Base-by-base conservation (phyloP, 176 grass and related monocot species). In the Cenchrus purpureus region DNA sequence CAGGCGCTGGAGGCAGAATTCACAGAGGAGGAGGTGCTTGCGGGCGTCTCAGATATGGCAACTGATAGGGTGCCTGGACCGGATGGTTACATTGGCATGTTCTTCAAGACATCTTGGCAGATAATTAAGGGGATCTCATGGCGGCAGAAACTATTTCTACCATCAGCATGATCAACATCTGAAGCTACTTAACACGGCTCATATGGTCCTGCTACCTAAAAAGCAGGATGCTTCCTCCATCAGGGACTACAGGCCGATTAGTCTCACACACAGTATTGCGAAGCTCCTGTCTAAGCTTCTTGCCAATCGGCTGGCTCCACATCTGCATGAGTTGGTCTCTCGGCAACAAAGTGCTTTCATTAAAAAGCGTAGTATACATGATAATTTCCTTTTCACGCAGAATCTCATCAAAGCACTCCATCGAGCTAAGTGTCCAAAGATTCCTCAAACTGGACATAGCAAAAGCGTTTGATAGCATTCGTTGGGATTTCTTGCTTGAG, bases 1-100 rank as follows among this genome's bases (percentile, higher is more conserved):
- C 7, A 10, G 0, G 34, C 32, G 3, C 4, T 44, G 2, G 37
- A 42, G 1, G 14, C 20, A 0, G 42, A 17, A 5, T 71, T 71
- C 42, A 22, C 44, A 6, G 70, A 29, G 5, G 43, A 71, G 0
- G 43, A 48, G 20, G 2, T 22, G 0, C 2, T 8, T 1, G 8
- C 7, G 1, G 40, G 6, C 0, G 1, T 70, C 4, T 0, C 11
- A 0, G 12, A 45, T 0, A 0, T 71, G 3, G 16, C 68, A 0
- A 3, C 17, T 0, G 42, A 71, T 0, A 71, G 48, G 2, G 19
- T 3, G 0, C 44, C 68, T 1, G 68, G 68, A 0, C 44, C 68
- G 0, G 68, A 71, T 12, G 68, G 68, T 0, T 71, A 10, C 4
- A 71, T 71, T 1, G 44, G 43, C 0, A 4, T 5, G 0, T 71